Conservation (phyloP, 2,329 filamentous ascomycete species). For the Ceratocystis huliohia region DNA sequence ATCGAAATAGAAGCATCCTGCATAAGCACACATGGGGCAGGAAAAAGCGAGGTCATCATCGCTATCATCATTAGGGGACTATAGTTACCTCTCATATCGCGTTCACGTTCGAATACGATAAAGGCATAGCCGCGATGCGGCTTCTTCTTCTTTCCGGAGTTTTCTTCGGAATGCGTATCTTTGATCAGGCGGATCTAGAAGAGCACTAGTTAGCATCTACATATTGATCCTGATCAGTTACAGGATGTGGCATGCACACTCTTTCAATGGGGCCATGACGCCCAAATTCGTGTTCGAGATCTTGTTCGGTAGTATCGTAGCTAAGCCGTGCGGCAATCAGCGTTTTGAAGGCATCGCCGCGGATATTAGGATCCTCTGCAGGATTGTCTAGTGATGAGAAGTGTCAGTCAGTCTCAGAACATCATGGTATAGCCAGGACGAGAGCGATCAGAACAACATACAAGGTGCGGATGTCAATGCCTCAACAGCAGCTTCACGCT, state of each 20-base stretch:
- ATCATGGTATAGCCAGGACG: neutral
- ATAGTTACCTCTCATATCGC: conserved; percentile 93
- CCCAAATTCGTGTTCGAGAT: conserved; percentile 85
- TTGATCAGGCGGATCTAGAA: conserved; percentile 72
- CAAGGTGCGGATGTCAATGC: conserved; percentile 40
- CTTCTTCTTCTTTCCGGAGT: conserved; percentile 66
- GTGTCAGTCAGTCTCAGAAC: neutral
- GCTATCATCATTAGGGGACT: conserved; percentile 28
- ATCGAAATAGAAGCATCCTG: conserved; percentile 25
- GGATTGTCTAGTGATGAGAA: conserved; percentile 53
- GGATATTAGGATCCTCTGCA: conserved; percentile 70
- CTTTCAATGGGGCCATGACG: conserved; percentile 90
- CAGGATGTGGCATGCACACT: conserved; percentile 37
- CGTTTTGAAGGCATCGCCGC: conserved; percentile 90
- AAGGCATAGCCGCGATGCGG: conserved; percentile 86
- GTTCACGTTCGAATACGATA: conserved; percentile 90
- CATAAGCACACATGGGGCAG: conserved; percentile 23
- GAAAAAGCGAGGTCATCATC: conserved; percentile 26
- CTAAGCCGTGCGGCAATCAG: conserved; percentile 82
- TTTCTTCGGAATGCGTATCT: conserved; percentile 57
- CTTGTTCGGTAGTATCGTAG: conserved; percentile 78
- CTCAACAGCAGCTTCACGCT: conserved; percentile 60
- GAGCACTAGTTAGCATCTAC: conserved; percentile 23
- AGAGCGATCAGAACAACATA: conserved; percentile 1
- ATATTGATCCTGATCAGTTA: neutral